A percentile compares a stretch with the other conserved stretches of the same genome.
Conservation (phyloP, 2,329 filamentous ascomycete species). For the Lachnellula subtilissima region DNA sequence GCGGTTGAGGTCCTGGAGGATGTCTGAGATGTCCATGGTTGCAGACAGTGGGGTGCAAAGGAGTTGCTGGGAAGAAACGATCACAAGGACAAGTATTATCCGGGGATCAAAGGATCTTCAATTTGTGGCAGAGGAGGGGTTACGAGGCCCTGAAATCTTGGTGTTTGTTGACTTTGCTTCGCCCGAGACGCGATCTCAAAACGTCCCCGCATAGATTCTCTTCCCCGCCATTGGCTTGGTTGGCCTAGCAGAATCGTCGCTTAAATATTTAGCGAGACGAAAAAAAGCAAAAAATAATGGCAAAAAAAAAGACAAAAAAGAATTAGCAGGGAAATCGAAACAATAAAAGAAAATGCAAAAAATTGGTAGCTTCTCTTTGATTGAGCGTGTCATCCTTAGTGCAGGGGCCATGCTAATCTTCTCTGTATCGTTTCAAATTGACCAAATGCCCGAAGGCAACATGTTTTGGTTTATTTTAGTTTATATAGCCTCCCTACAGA, state of each 20-base stretch:
- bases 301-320: no score
- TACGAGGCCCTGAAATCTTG: neutral
- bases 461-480: slow-evolving; percentile 24
- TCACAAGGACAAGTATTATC: neutral
- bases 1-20: slow-evolving; percentile 66
- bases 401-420: slow-evolving; percentile 80
- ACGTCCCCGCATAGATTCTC: no score
- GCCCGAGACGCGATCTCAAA: neutral
- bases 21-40: slow-evolving; percentile 76
- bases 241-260: no score
- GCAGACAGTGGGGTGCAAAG: neutral
- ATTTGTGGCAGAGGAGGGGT: neutral
- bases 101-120: neutral
- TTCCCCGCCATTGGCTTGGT: no score
- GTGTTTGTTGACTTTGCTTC: neutral
- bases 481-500: slow-evolving; percentile 6
- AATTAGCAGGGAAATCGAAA: no score
- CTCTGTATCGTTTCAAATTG: slow-evolving; percentile 66
- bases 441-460: slow-evolving; percentile 13
- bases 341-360: slow-evolving; percentile 43
- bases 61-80: neutral
- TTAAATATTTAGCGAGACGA: no score
- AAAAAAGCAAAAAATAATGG: no score
- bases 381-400: slow-evolving; percentile 94
- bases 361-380: slow-evolving; percentile 71